A percentile compares a stretch with the other conserved stretches of the same genome.
Evolutionary conservation across 257 asterid genomes (phyloP).

Genomic region (Henckelia pumila): DNA sequence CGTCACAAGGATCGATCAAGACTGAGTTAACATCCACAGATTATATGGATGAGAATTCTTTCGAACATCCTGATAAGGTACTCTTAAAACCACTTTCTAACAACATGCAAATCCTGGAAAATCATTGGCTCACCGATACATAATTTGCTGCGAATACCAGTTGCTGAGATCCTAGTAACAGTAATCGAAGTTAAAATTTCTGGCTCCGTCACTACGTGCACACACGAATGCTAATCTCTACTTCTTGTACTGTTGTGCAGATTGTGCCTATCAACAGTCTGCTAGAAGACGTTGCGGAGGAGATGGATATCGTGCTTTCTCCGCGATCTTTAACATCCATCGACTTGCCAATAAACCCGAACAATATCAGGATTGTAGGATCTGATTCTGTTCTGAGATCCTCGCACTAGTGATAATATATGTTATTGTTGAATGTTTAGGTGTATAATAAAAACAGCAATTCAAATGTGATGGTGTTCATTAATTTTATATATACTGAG

Average conservation of each 20-base stretch:
- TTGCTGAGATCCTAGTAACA: not conserved
- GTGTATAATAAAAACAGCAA: constrained; percentile 6
- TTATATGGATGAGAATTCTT: constrained; percentile 76
- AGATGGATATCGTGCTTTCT: constrained; percentile 45
- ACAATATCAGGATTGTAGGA: constrained; percentile 29
- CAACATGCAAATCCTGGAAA: not conserved
- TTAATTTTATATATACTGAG: not conserved
- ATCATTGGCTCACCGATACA: not conserved
- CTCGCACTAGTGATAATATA: constrained; percentile 28
- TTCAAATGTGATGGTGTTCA: not conserved
- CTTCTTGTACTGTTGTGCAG: constrained; percentile 33
- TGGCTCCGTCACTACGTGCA: not conserved
- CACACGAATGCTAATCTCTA: not conserved
- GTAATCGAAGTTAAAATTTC: too few relatives aligned
- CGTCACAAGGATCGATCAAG: constrained; percentile 42
- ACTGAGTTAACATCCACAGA: constrained; percentile 53
- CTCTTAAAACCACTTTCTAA: not conserved
- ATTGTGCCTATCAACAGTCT: constrained; percentile 44
- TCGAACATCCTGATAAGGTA: constrained; percentile 68
- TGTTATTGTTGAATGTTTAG: constrained; percentile 4
- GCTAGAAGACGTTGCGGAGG: constrained; percentile 44
- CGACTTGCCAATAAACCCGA: constrained; percentile 39
- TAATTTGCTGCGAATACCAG: not conserved
- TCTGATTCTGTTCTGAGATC: constrained; percentile 37
- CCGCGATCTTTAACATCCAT: constrained; percentile 58